Evolutionary conservation across 2,329 filamentous ascomycete genomes (phyloP).

Genomic region (Amesomyces nigricolor): DNA sequence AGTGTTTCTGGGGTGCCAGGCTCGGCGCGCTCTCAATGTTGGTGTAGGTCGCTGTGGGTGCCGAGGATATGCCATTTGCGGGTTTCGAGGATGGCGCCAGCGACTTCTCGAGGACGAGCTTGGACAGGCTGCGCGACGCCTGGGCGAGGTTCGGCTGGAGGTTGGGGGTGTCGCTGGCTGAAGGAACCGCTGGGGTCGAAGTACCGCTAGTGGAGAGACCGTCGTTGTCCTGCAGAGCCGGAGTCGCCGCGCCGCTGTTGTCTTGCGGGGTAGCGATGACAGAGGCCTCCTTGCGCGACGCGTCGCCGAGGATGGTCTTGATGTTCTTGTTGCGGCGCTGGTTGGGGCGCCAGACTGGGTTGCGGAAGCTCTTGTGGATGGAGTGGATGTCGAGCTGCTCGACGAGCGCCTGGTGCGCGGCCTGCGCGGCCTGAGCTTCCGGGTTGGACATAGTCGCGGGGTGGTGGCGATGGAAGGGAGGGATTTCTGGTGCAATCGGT

Average conservation of each 20-base stretch:
- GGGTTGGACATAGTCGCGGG: slow-evolving; percentile 32
- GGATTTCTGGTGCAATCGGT: slow-evolving; percentile 1
- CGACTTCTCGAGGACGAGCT: slow-evolving; percentile 75
- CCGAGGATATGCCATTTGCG: slow-evolving; percentile 38
- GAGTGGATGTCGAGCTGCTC: slow-evolving; percentile 88
- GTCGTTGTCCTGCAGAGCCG: slow-evolving; percentile 43
- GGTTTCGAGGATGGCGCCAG: slow-evolving; percentile 41
- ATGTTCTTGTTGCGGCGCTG: slow-evolving; percentile 98
- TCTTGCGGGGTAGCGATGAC: slow-evolving; percentile 72
- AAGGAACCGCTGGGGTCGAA: slow-evolving; percentile 52
- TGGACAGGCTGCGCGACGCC: slow-evolving; percentile 78
- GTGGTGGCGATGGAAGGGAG: slow-evolving; percentile 5
- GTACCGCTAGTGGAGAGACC: slow-evolving; percentile 53
- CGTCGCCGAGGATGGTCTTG: slow-evolving; percentile 91
- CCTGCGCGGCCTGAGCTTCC: slow-evolving; percentile 70
- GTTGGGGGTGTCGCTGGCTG: slow-evolving; percentile 33
- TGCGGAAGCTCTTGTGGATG: slow-evolving; percentile 84
- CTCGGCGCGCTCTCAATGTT: slow-evolving; percentile 91
- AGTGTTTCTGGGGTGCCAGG: slow-evolving; percentile 75
- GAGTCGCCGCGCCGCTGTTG: slow-evolving; percentile 68
- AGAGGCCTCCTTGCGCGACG: slow-evolving; percentile 82
- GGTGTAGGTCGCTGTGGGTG: slow-evolving; percentile 79
- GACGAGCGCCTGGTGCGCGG: slow-evolving; percentile 79
- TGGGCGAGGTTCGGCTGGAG: slow-evolving; percentile 73
- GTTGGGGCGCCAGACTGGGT: slow-evolving; percentile 82